Evolutionary conservation across 805 yeast species (phyloP), one percentile per base, ranked within the genome.

Genomic region (Torulaspora franciscae): DNA sequence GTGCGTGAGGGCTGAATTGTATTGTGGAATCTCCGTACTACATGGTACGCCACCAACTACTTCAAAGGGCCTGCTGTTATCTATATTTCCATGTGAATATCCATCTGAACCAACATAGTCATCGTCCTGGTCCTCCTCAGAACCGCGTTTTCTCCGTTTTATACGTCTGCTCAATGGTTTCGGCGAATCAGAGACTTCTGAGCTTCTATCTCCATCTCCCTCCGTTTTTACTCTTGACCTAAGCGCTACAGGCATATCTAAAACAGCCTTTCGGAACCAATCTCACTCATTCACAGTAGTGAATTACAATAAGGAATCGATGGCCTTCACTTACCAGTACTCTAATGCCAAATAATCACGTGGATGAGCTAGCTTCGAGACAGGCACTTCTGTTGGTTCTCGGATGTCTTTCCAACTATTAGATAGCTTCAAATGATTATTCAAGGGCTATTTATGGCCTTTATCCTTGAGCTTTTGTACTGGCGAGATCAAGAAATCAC

Each of bases 41-140:
- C 86, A 74, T 0, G 96, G 96, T 1, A 86, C 62, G 2, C 77
- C 80, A 24, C 80, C 77, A 2, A 81, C 66, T 5, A 79, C 75
- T 49, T 80, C 81, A 59, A 83, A 86, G 1, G 95, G 93, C 44
- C 72, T 53, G 36, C 69, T 66, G 32, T 63, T 61, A 8, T 47
- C 54, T 19, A 47, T 52, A 17, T 59, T 29, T 19, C 46, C 37
- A 35, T 41, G 25, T 2, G 22, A 19, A 33, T 44, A 42, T 11
- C 42, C 40, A 32, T 48, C 51, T 7, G 46, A 48, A 19, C 28
- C 37, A 10, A 42, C 46, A 17, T 23, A 24, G 15, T 32, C 64
- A 28, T 60, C 64, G 13, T 48, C 50, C 7, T 59, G 64, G 3
- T 58, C 56, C 3, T 42, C 51, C 7, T 50, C 58, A 34, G 40